Conservation (phyloP, 768 basidiomycete species). For the Lentinula sp. region DNA sequence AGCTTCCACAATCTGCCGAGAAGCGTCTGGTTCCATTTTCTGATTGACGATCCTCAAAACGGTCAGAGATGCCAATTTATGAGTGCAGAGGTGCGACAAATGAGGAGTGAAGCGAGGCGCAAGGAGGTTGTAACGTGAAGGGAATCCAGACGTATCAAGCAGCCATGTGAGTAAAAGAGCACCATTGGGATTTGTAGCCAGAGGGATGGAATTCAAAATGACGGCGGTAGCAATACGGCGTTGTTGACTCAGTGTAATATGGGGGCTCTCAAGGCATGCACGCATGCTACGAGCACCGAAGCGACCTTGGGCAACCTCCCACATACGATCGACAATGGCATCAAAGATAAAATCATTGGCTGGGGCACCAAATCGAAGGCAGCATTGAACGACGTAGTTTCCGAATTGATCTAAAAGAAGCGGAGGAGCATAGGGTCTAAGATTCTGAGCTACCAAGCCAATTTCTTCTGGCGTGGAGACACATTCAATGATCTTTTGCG, state of each 20-base stretch:
- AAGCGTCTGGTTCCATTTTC: conserved; percentile 87
- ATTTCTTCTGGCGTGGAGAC: conserved; percentile 86
- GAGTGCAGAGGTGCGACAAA: conserved; percentile 93
- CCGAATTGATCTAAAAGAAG: conserved; percentile 91
- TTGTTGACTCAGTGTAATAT: conserved; percentile 83
- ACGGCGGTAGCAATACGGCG: conserved; percentile 93
- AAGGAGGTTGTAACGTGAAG: conserved; percentile 89
- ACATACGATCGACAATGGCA: conserved; percentile 95
- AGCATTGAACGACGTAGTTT: conserved; percentile 90
- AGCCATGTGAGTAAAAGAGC: conserved; percentile 95
- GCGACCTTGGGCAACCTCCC: conserved; percentile 97
- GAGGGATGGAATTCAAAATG: conserved; percentile 94
- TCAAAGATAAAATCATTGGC: conserved; percentile 96
- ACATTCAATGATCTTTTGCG: conserved; percentile 98
- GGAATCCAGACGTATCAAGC: conserved; percentile 90
- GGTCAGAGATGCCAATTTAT: conserved; percentile 93
- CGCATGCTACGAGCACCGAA: conserved; percentile 98
- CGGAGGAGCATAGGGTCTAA: conserved; percentile 89
- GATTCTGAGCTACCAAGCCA: conserved; percentile 73
- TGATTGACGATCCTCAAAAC: conserved; percentile 96
- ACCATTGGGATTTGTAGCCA: conserved; percentile 97
- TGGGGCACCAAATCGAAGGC: conserved; percentile 75
- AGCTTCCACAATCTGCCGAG: conserved; percentile 79
- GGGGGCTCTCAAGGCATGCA: conserved; percentile 89
- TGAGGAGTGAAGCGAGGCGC: conserved; percentile 97